Evolutionary conservation across 345 rosid genomes (phyloP), one percentile per base, ranked within the genome.

Genomic region (Chamaenerion angustifolium): DNA sequence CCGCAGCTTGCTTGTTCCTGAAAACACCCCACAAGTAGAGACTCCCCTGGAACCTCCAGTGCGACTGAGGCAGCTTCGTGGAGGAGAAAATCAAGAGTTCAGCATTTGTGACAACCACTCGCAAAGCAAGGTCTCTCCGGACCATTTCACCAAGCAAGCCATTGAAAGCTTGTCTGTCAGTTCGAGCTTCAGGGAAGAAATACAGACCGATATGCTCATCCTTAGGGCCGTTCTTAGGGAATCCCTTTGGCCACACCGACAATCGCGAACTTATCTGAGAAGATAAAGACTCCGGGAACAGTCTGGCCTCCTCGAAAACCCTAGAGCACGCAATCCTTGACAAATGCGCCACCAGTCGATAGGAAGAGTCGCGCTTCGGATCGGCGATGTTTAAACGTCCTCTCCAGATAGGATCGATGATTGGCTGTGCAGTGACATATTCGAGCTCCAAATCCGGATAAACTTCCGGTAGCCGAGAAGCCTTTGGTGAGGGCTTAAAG

Each of bases 11-110:
- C 72, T 69, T 76, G 15, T 60, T 55, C 64, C 68, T 83, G 66
- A 80, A 86, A 58, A 70, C 81, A 4, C 94, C 87, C 95, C 94
- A 83, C 59, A 80, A 40, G 70, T 73, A 86, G 23, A 64, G 67
- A 56, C 70, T 81, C 40, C 63, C 55, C 51, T 67, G 69, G 43
- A 73, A 75, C 53, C 67, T 71, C 92, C 84, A 62, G 16, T 12
- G 69, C 13, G 49, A 57, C 57, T 51, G 21, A 1, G 95, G 93
- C 79, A 88, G 69, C 43, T 55, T 11, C 4, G 42, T 64, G 40
- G 97, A 85, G 41, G 85, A 58, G 69, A 75, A 88, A 31, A 88
- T 62, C 43, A 88, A 57, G 57, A 85, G 79, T 46, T 82, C 95
- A 4, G 73, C 87, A 55, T 73, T 63, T 54, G 76, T 46, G 60